phyloP scores from a whole-genome alignment of 306 rosid genomes.

The Sicyos baderoa region DNA sequence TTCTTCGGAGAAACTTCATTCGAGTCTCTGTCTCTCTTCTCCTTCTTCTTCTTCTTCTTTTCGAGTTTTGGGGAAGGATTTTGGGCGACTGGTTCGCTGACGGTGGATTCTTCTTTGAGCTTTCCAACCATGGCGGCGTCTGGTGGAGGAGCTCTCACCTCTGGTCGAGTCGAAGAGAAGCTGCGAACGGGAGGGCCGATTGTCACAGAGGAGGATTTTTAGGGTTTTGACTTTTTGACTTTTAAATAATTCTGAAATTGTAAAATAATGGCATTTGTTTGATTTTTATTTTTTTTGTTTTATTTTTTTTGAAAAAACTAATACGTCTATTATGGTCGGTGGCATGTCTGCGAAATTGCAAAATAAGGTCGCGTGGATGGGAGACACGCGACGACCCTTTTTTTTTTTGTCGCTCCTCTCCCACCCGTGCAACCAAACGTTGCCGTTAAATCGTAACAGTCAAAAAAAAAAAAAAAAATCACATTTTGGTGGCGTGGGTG shows the following conservation, averaged over 20 bases:
- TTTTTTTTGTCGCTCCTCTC: too few species aligned
- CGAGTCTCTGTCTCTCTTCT: slow-evolving; percentile 19
- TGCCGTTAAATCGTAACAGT: too few species aligned
- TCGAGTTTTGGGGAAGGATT: slow-evolving; percentile 21
- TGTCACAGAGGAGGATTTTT: slow-evolving; percentile 20
- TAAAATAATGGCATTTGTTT: too few species aligned
- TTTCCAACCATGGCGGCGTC: slow-evolving; percentile 55
- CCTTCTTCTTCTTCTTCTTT: slow-evolving; percentile 43
- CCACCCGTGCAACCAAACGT: too few species aligned
- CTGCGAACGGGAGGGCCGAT: slow-evolving; percentile 24
- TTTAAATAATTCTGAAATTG: background rate
- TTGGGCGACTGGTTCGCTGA: slow-evolving; percentile 36
- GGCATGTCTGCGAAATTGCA: too few species aligned
- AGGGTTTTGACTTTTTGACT: slow-evolving; percentile 50
- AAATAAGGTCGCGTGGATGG: too few species aligned
- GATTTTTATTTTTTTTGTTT: background rate
- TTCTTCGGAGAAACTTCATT: slow-evolving; percentile 42
- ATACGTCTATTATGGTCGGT: too few species aligned
- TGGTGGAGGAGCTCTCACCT: slow-evolving; percentile 11
- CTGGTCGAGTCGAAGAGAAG: slow-evolving; percentile 14
- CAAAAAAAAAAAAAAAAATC: too few species aligned
- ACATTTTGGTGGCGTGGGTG: too few species aligned
- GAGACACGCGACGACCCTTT: too few species aligned
- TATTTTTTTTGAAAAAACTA: too few species aligned
- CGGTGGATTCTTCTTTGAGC: slow-evolving; percentile 29